These are phyloP conservation scores for Aspergillus proliferans DNA, from an alignment of 2,329 filamentous ascomycete species.

Conservation along the genomic window DNA sequence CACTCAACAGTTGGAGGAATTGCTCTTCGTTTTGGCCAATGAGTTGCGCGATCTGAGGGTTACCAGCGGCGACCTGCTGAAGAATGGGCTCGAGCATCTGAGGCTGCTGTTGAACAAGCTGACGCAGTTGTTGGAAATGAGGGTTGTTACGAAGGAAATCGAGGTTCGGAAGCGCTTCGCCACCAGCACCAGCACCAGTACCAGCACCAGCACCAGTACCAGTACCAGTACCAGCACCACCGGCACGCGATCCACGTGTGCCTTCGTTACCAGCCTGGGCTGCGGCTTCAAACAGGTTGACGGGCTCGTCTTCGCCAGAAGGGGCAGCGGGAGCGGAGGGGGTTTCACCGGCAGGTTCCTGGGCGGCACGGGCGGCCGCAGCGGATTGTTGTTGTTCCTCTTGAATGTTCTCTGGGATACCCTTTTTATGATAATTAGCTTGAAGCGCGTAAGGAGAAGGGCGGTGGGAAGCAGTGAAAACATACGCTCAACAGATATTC, in stretches of 20 bases:
- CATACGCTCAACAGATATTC: conserved; percentile 86
- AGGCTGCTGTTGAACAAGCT: conserved; percentile 94
- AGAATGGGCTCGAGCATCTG: conserved; percentile 98
- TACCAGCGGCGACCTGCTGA: conserved; percentile 89
- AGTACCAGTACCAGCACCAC: conserved; percentile 25
- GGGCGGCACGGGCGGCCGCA: conserved; percentile 41
- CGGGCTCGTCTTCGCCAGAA: conserved; percentile 50
- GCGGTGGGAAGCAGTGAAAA: conserved; percentile 11
- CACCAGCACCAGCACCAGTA: conserved; percentile 45
- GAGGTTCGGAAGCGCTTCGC: conserved; percentile 64
- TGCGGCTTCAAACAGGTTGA: conserved; percentile 91
- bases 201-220: conserved; percentile 35
- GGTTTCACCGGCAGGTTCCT: conserved; percentile 29
- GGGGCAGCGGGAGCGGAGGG: conserved; percentile 23
- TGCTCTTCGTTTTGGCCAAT: conserved; percentile 90
- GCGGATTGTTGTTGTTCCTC: conserved; percentile 61
- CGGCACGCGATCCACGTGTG: conserved; percentile 27
- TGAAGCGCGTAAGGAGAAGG: conserved; percentile 1
- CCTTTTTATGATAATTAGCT: conserved; percentile 46
- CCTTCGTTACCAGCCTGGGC: conserved; percentile 61
- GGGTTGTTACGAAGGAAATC: conserved; percentile 93
- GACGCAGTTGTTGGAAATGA: conserved; percentile 94
- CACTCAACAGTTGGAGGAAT: conserved; percentile 82
- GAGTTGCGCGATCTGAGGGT: conserved; percentile 86
- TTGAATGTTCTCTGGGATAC: conserved; percentile 79